Base-by-base conservation (phyloP, 164 flowering plant species). In the Vitis rupestris region DNA sequence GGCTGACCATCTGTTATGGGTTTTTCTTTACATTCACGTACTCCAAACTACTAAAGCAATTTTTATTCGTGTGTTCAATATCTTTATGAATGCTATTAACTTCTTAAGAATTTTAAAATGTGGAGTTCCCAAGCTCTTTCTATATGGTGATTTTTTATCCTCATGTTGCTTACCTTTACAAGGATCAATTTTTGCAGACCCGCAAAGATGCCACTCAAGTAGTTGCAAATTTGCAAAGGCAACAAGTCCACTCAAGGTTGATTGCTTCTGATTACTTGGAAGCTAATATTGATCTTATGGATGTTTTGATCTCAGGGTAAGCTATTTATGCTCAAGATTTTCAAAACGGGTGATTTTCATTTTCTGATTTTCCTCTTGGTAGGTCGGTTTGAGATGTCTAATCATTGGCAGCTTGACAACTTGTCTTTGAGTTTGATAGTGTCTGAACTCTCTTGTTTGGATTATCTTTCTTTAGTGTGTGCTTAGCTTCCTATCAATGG, bases 211-310 rank as follows among this genome's bases (percentile, higher is more conserved):
- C 97, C 19, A 90, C 97, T 63, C 99, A 93, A 80, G 89, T 96
- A 72, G 98, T 91, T 78, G 97, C 99, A 31, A 96, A 96, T 84
- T 78, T 96, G 74, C 99, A 93, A 74, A 82, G 97, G 78, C 99
- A 96, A 60, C 98, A 89, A 79, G 99, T 96, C 74, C 84, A 90
- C 0, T 96, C 99, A n/a, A 81, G 89, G 59, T 67, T 96, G 82
- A 93, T 96, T 82, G 98, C 99, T 57, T 91, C 90, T 75, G 97
- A 91, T 68, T 93, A 93, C 85, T 83, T 96, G 91, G 99, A 96
- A 76, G 75, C 80, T 61, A 92, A 96, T 79, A 80, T 86, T 54
- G 98, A 96, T 84, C 89, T 96, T 11, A 74, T 96, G 92, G 99
- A 96, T 80, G 61, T 73, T 63, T 73, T 96, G 68, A 75, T 93